These are phyloP conservation scores for Quercus alba DNA, from an alignment of 306 rosid species.

Conservation along the genomic window DNA sequence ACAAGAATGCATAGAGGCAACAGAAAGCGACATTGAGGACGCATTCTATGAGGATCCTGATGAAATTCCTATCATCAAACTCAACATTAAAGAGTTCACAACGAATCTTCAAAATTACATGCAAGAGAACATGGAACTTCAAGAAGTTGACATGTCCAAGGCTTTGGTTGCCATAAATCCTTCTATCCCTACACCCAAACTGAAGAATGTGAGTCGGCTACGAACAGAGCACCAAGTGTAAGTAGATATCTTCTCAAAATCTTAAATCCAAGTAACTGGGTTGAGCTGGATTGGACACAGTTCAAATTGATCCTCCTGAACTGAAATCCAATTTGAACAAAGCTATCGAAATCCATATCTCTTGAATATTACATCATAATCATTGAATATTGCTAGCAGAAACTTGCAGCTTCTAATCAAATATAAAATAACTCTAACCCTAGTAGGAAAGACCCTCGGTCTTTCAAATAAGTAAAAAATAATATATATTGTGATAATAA, in stretches of 20 bases:
- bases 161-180: slow-evolving; percentile 75
- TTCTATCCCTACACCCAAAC: slow-evolving; percentile 65
- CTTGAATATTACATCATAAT: not conserved
- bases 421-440: not conserved
- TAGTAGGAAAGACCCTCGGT: not conserved
- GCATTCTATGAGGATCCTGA: slow-evolving; percentile 56
- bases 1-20: slow-evolving; percentile 42
- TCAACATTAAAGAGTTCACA: slow-evolving; percentile 43
- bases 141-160: slow-evolving; percentile 68
- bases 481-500: not conserved
- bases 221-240: slow-evolving; percentile 97
- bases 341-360: not conserved
- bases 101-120: slow-evolving; percentile 35
- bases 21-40: slow-evolving; percentile 83
- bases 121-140: slow-evolving; percentile 49
- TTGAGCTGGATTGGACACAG: not conserved
- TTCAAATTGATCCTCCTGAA: not conserved
- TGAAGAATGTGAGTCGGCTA: slow-evolving; percentile 80
- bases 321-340: slow-evolving; percentile 3
- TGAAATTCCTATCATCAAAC: slow-evolving; percentile 54
- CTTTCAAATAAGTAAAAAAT: not conserved
- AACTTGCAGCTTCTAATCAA: not conserved
- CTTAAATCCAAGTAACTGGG: not conserved
- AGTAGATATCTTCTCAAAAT: slow-evolving; percentile 24
- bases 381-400: slow-evolving; percentile 12